A percentile compares a stretch with the other conserved stretches of the same genome.
Conservation (phyloP, 805 yeast genomes). For the Yamadazyma nakazawae region DNA sequence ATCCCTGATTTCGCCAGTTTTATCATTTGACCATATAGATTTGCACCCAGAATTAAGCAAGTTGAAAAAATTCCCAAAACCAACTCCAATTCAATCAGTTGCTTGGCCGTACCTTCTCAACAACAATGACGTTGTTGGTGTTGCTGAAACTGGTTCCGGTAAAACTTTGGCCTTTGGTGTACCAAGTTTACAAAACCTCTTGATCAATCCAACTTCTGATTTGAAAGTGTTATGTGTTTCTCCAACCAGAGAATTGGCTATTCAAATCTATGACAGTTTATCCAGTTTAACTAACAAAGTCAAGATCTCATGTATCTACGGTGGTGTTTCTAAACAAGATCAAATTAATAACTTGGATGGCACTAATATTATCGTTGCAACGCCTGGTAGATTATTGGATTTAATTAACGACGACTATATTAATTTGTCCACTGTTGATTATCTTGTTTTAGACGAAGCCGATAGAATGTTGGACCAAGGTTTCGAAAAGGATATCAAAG, state of each 20-base stretch:
- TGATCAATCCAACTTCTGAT: slow-evolving; percentile 41
- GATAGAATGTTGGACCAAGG: slow-evolving; percentile 99
- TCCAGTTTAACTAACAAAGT: slow-evolving; percentile 61
- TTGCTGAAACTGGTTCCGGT: slow-evolving; percentile 98
- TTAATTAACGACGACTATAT: slow-evolving; percentile 84
- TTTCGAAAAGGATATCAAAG: slow-evolving; percentile 92
- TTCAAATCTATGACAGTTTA: slow-evolving; percentile 87
- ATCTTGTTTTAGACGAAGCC: slow-evolving; percentile 93
- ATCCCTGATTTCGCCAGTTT: slow-evolving; percentile 57
- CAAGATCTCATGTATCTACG: slow-evolving; percentile 82
- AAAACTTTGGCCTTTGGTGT: slow-evolving; percentile 97
- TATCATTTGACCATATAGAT: slow-evolving; percentile 61
- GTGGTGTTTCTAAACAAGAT: slow-evolving; percentile 95
- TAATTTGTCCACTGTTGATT: slow-evolving; percentile 62
- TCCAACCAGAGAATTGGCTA: slow-evolving; percentile 96
- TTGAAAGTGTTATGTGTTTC: slow-evolving; percentile 81
- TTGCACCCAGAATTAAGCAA: slow-evolving; percentile 52
- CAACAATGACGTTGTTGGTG: slow-evolving; percentile 88
- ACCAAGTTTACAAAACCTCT: slow-evolving; percentile 82
- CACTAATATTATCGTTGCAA: slow-evolving; percentile 85
- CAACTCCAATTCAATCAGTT: slow-evolving; percentile 93
- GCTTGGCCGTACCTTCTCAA: slow-evolving; percentile 88
- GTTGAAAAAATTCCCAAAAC: slow-evolving; percentile 73
- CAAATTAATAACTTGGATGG: slow-evolving; percentile 68
- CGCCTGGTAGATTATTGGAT: slow-evolving; percentile 97